These are phyloP conservation scores for Apiotrichum montevideense DNA, from an alignment of 1,284 basidiomycete species.

Conservation along the genomic window DNA sequence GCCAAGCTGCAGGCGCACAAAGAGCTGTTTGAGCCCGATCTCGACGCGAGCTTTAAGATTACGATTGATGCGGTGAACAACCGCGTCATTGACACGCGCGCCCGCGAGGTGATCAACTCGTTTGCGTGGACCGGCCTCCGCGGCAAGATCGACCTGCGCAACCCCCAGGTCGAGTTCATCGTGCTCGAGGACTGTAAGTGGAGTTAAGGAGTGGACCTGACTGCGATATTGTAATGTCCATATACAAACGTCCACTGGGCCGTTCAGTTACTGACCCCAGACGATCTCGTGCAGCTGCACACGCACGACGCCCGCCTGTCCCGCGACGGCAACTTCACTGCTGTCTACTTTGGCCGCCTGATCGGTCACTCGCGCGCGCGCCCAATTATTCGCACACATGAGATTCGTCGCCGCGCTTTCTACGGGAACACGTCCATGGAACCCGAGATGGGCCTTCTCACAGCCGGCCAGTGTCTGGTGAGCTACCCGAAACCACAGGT, in stretches of 20 bases:
- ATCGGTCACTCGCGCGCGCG: constrained; percentile 71
- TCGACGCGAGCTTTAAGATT: constrained; percentile 72
- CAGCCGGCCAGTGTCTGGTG: constrained; percentile 92
- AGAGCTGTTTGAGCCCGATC: constrained; percentile 58
- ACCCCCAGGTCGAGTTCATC: constrained; percentile 69
- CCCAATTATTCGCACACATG: constrained; percentile 60
- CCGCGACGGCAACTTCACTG: constrained; percentile 61
- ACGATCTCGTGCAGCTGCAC: constrained; percentile 25
- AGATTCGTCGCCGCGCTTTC: constrained; percentile 84
- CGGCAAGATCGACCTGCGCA: constrained; percentile 77
- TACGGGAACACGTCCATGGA: constrained; percentile 99
- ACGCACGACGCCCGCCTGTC: constrained; percentile 24
- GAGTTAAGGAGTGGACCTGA: no score
- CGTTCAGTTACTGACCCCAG: constrained; percentile 10
- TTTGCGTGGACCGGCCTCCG: constrained; percentile 69
- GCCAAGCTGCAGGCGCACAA: constrained; percentile 51
- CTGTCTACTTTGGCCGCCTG: constrained; percentile 76
- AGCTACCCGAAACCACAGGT: neutral
- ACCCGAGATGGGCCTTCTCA: constrained; percentile 84
- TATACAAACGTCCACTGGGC: no score
- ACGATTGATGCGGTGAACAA: constrained; percentile 65
- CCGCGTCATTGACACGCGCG: constrained; percentile 9
- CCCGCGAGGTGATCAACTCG: constrained; percentile 60
- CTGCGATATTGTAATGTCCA: neutral
- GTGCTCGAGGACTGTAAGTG: constrained; percentile 82